Evolutionary conservation across 306 rosid genomes (phyloP).

Genomic region (Vigna unguiculata): DNA sequence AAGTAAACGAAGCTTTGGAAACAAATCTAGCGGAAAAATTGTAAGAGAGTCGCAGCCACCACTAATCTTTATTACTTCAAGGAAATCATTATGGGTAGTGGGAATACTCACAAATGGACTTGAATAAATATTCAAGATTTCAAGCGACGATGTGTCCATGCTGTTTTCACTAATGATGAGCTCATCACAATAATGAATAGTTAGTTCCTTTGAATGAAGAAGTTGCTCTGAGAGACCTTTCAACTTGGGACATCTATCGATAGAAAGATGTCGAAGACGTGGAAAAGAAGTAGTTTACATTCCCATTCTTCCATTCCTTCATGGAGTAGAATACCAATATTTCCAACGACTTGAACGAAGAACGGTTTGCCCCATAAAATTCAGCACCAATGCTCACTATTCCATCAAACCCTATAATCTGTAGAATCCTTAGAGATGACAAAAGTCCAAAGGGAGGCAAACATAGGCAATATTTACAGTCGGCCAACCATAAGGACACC

Average conservation of each 20-base stretch:
- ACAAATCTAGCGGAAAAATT: no score
- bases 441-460: slow-evolving; percentile 10
- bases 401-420: not conserved
- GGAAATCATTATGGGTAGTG: no score
- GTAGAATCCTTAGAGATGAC: not conserved
- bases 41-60: no score
- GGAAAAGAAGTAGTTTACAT: not conserved
- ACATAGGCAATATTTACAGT: not conserved
- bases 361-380: not conserved
- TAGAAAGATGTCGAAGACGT: not conserved
- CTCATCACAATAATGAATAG: no score
- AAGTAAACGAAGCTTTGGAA: no score
- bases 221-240: no score
- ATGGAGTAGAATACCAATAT: not conserved
- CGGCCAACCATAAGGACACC: not conserved
- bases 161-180: no score
- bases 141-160: no score
- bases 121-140: no score
- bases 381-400: not conserved
- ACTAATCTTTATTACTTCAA: no score
- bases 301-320: slow-evolving; percentile 17
- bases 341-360: not conserved
- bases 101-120: no score
- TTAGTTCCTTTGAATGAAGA: no score
- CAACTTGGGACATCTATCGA: not conserved